A percentile compares a stretch with the other conserved stretches of the same genome.
Conservation (phyloP, 2,329 filamentous ascomycete genomes). For the Thielaviopsis populi region DNA sequence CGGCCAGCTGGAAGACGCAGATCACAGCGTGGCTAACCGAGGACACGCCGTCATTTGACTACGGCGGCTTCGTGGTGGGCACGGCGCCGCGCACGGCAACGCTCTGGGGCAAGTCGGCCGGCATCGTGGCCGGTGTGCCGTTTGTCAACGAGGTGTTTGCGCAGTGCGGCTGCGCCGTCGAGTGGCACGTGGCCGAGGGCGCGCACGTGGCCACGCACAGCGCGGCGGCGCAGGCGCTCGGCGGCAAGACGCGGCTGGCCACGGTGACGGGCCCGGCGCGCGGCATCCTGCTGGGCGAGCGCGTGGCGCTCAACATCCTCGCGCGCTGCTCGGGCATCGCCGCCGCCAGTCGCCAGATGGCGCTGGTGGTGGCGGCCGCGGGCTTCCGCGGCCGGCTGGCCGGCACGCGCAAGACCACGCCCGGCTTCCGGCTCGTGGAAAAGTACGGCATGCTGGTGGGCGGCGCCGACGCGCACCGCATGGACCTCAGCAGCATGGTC, state of each 20-base stretch:
- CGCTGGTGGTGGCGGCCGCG: conserved; percentile 41
- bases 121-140: conserved; percentile 77
- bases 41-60: conserved; percentile 93
- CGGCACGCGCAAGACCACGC: conserved; percentile 92
- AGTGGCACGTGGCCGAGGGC: conserved; percentile 76
- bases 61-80: conserved; percentile 92
- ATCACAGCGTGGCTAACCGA: conserved; percentile 82
- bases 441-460: conserved; percentile 97
- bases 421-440: conserved; percentile 86
- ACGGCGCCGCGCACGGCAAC: conserved; percentile 47
- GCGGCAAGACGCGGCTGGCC: conserved; percentile 47
- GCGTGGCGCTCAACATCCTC: conserved; percentile 81
- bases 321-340: conserved; percentile 86
- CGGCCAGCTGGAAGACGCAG: conserved; percentile 66
- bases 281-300: conserved; percentile 70
- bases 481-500: conserved; percentile 86
- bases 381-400: conserved; percentile 78
- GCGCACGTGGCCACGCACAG: conserved; percentile 46
- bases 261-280: conserved; percentile 75
- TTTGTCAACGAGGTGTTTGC: conserved; percentile 91
- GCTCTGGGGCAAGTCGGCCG: conserved; percentile 54
- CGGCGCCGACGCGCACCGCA: conserved; percentile 78
- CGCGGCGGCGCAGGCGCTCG: conserved; percentile 26
- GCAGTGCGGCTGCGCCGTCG: conserved; percentile 79
- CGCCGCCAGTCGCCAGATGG: conserved; percentile 44